Base-by-base conservation (phyloP, 2,329 filamentous ascomycete species). In the Fusarium sarcochroum region DNA sequence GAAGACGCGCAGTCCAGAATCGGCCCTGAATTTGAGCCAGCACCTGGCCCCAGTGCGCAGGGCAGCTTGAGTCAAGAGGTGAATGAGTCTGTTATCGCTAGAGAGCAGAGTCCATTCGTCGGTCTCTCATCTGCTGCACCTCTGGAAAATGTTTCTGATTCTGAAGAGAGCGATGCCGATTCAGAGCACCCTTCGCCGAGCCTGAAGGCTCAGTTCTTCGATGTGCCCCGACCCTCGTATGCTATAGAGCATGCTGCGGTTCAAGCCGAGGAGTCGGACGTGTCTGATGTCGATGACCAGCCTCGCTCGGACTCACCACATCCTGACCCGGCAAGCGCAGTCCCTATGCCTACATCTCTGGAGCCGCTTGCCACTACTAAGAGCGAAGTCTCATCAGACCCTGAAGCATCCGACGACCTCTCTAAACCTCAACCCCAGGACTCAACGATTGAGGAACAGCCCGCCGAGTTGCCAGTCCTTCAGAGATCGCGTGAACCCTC, bases 121-220 rank as follows among this genome's bases (percentile, higher is more conserved):
- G 23, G 25, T 20, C 20, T 11, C 23, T 27, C 35, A 47, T 34
- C 52, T 11, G 13, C 25, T 35, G 35, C 17, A 34, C 6, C 20
- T 14, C 23, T 20, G 23, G 59, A 54, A 18, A 54, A 53, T 18
- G 37, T 15, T n/a, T 52, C 40, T 32, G 44, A 49, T 15, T 41
- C 50, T 20, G 56, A 66, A 18, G 20, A 47, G 34, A 32, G 44
- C 8, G 38, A 58, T 18, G 44, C 46, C 21, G 42, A 52, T 10
- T 37, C 49, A n/a, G 48, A 68, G 37, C 49, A 52, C 48, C 23
- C 46, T 23, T 66, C 53, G 20, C 52, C 51, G 18, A 48, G 44
- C 27, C 17, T 46, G 17, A 41, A 18, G 20, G 25, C 41, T 18
- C 37, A 27, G 21, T 25, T 47, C 30, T n/a, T 20, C 30, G 34